Evolutionary conservation across 2,329 filamentous ascomycete genomes (phyloP), one percentile per base, ranked within the genome.

Genomic region (Pyrenochaeta sp.): DNA sequence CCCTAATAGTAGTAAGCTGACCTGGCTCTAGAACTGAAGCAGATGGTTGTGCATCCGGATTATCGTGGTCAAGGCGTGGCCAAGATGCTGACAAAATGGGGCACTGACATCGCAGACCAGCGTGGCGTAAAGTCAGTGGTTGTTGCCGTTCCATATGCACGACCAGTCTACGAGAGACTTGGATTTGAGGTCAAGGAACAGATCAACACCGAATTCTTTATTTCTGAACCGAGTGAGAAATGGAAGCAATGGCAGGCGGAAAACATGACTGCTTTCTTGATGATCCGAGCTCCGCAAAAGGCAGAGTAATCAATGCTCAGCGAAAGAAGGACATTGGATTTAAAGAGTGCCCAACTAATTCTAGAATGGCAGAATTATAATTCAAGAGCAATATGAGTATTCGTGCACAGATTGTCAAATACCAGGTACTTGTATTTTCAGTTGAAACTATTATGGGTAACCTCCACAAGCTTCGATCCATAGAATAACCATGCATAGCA

Each of bases 161-260:
- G 21, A 1, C 43, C 42, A 9, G 43, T 43, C 15, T 52, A 52
- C 29, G 49, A 47, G 35, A 46, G 42, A 18, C 33, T 35, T 21
- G 43, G 49, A 6, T 47, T 52, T 46, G 49, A 32, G 21, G 15
- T 23, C 23, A 18, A 46, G 10, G 20, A 52, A 30, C 12, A 47
- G 11, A 46, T 52, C 17, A 35, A 41, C n/a, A 52, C 40, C 35
- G 36, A 52, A 23, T 47, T 52, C 36, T 40, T 27, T 5, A 30
- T 35, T n/a, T n/a, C 33, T 7, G 20, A 35, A 20, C 33, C 49
- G 10, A 47, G 42, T 36, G 43, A 52, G 15, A 52, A 33, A n/a
- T 52, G 43, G 49, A 52, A 41, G 17, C 17, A 46, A 29, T 52
- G 43, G 32, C 42, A 52, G 17, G 36, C 14, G 33, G 49, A 52